These are phyloP conservation scores for Chlamydomonas reinhardtii DNA, from an alignment of 163 green algal species.

Conservation along the genomic window DNA sequence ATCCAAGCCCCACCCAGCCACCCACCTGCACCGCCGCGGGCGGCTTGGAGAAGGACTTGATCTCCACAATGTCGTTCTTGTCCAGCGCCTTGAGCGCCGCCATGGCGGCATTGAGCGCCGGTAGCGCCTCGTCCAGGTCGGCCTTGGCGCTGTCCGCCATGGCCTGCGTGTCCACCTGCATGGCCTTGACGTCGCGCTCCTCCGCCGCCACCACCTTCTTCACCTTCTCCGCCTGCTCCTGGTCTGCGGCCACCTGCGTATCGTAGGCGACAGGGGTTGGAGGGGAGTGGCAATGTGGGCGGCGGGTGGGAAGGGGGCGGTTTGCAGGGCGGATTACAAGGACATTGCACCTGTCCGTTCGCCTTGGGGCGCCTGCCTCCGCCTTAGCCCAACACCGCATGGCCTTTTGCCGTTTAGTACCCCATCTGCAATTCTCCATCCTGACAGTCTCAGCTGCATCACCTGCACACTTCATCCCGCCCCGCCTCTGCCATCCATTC, in stretches of 20 bases:
- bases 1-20: too few relatives aligned
- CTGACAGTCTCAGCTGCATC: too few relatives aligned
- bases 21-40: slow-evolving; percentile 79
- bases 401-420: too few relatives aligned
- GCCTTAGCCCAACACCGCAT: too few relatives aligned
- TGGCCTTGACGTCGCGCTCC: slow-evolving; percentile 81
- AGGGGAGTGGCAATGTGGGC: neutral
- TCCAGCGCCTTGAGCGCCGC: slow-evolving; percentile 85
- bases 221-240: slow-evolving; percentile 82
- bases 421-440: too few relatives aligned
- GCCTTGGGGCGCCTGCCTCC: too few relatives aligned
- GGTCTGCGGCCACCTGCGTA: slow-evolving; percentile 79
- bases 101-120: slow-evolving; percentile 80
- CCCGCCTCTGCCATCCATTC: too few relatives aligned
- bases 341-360: too few relatives aligned
- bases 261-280: too few relatives aligned
- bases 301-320: neutral
- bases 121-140: slow-evolving; percentile 88
- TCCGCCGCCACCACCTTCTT: slow-evolving; percentile 77
- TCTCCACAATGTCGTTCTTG: slow-evolving; percentile 91
- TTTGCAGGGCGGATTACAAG: neutral
- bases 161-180: slow-evolving; percentile 68
- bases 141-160: slow-evolving; percentile 86
- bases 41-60: slow-evolving; percentile 91
- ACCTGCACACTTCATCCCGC: too few relatives aligned